Percentiles rank a stretch among this genome's conserved stretches.
Evolutionary conservation across 257 asterid species (phyloP).

Genomic region (Mentha longifolia): DNA sequence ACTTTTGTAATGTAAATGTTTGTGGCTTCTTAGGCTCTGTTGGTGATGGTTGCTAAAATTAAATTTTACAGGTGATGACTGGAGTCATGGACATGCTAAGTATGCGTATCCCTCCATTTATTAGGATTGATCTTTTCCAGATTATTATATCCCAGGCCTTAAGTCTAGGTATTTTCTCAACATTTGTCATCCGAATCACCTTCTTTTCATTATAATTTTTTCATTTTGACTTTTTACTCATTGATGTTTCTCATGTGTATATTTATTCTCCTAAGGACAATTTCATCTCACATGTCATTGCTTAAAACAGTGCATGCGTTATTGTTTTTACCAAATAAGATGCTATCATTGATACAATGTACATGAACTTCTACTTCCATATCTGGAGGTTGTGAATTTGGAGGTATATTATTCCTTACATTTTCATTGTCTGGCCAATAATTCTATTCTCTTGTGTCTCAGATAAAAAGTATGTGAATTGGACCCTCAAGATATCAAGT

Average conservation of each 20-base stretch:
- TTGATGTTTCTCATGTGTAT: constrained; percentile 7
- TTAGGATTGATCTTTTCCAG: constrained; percentile 85
- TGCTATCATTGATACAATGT: constrained; percentile 6
- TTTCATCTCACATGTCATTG: constrained; percentile 19
- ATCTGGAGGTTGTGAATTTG: constrained; percentile 11
- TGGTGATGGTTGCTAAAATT: constrained; percentile 38
- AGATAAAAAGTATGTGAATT: constrained; percentile 85
- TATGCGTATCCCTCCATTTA: constrained; percentile 74
- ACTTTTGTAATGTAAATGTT: constrained; percentile 1
- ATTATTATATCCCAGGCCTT: constrained; percentile 69
- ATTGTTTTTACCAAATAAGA: not conserved
- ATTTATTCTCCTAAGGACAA: constrained; percentile 12
- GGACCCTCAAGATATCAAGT: constrained; percentile 84
- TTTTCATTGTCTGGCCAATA: not conserved
- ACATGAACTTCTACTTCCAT: constrained; percentile 11
- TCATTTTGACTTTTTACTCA: not conserved
- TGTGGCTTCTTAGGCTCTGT: constrained; percentile 12
- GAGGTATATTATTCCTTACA: not conserved
- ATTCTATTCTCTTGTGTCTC: constrained; percentile 34
- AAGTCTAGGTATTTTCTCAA: constrained; percentile 67
- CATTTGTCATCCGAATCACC: not conserved
- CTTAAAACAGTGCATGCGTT: not conserved
- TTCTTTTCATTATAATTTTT: constrained; percentile 26
- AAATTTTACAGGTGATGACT: constrained; percentile 68
- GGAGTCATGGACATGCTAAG: constrained; percentile 76